Evolutionary conservation across 2,329 filamentous ascomycete species (phyloP).

Genomic region (Dryadomyces quercivorus): DNA sequence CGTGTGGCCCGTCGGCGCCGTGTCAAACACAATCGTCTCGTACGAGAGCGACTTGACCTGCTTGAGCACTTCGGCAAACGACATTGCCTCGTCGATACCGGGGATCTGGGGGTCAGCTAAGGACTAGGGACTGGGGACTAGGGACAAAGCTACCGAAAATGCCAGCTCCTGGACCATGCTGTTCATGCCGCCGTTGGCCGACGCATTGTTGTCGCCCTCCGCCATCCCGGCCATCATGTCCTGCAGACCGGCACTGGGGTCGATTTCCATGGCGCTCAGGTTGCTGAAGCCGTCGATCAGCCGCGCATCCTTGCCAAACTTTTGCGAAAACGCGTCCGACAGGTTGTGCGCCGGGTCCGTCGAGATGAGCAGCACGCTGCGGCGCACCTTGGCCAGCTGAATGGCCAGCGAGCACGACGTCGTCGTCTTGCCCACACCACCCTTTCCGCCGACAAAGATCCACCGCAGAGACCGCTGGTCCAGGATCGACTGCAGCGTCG

Average conservation of each 20-base stretch:
- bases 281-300: constrained; percentile 87
- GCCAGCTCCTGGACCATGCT: constrained; percentile 98
- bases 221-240: constrained; percentile 71
- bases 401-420: constrained; percentile 97
- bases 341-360: constrained; percentile 98
- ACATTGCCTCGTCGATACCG: constrained; percentile 98
- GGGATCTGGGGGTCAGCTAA: constrained; percentile 55
- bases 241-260: constrained; percentile 95
- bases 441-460: constrained; percentile 99
- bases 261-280: constrained; percentile 97
- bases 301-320: constrained; percentile 97
- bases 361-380: constrained; percentile 92
- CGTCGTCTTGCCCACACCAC: constrained; percentile 98
- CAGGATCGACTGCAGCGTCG: constrained; percentile 85
- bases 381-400: constrained; percentile 88
- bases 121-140: neutral
- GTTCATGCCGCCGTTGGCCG: constrained; percentile 55
- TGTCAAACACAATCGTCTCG: constrained; percentile 98
- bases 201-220: constrained; percentile 45
- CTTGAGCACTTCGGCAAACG: constrained; percentile 96
- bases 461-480: constrained; percentile 92
- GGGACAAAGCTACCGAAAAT: constrained; percentile 54
- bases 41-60: constrained; percentile 98
- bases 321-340: constrained; percentile 94
- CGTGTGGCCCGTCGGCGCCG: constrained; percentile 93